phyloP scores from a whole-genome alignment of 139 green algal genomes.

The Coelastrella sp. region DNA sequence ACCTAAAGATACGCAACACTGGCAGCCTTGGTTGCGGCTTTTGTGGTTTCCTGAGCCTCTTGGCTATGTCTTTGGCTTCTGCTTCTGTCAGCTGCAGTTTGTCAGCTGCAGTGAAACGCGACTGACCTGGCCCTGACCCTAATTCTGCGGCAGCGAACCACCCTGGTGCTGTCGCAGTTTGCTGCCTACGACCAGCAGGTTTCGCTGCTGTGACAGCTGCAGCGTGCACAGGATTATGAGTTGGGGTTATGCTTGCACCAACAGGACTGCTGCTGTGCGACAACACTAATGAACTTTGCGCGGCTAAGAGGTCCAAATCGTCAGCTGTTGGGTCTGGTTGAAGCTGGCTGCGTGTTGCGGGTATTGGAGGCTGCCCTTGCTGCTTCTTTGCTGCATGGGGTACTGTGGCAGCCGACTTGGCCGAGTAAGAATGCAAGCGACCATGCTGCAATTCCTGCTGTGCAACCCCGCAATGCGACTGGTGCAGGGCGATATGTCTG shows the following conservation, averaged over 20 bases:
- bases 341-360: constrained; percentile 5
- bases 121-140: neutral
- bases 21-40: neutral
- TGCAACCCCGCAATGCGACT: too few species aligned
- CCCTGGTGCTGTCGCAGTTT: neutral
- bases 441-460: too few species aligned
- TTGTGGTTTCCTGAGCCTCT: neutral
- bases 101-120: constrained; percentile 5
- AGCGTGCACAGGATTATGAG: neutral
- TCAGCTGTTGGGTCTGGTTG: constrained; percentile 32
- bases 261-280: neutral
- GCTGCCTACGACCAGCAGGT: neutral
- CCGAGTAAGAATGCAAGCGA: too few species aligned
- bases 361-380: too few species aligned
- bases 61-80: constrained; percentile 3
- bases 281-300: neutral
- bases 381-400: too few species aligned
- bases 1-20: constrained; percentile 23
- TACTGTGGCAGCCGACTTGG: too few species aligned
- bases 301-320: constrained; percentile 15
- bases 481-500: too few species aligned
- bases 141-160: neutral
- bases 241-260: neutral
- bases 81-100: constrained; percentile 34
- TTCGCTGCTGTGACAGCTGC: neutral